phyloP scores from a whole-genome alignment of 2,329 filamentous ascomycete genomes.

The Aspergillus novofumigatus region DNA sequence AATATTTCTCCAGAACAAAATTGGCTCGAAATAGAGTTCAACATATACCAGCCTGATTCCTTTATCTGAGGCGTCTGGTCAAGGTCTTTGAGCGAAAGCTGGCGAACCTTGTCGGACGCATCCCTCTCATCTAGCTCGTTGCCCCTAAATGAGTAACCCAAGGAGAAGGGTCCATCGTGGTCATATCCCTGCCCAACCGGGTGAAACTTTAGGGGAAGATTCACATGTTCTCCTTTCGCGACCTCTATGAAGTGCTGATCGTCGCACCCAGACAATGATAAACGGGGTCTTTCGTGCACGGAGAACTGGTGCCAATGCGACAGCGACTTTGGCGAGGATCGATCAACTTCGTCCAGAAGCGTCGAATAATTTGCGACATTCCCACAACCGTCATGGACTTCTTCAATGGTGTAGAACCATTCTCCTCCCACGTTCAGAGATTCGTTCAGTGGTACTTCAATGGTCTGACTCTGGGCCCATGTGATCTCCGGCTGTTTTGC shows the following conservation, averaged over 20 bases:
- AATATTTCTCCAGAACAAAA: constrained; percentile 83
- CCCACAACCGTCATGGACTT: constrained; percentile 85
- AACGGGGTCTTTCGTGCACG: constrained; percentile 80
- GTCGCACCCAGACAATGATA: constrained; percentile 70
- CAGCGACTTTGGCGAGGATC: constrained; percentile 54
- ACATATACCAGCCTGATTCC: constrained; percentile 78
- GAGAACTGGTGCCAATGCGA: constrained; percentile 71
- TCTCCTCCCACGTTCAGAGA: constrained; percentile 73
- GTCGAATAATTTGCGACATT: constrained; percentile 72
- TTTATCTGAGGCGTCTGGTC: constrained; percentile 65
- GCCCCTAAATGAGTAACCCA: constrained; percentile 80
- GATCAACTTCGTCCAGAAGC: constrained; percentile 64
- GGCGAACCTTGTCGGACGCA: constrained; percentile 55
- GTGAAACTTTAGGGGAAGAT: constrained; percentile 68
- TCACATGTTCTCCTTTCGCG: constrained; percentile 65
- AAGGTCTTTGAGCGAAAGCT: constrained; percentile 53
- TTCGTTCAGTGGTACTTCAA: constrained; percentile 84
- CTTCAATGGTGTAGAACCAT: constrained; percentile 88
- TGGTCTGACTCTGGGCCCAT: constrained; percentile 73
- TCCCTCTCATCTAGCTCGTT: constrained; percentile 65
- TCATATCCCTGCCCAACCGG: constrained; percentile 55
- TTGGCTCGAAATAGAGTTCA: constrained; percentile 73
- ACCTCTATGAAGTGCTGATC: constrained; percentile 76
- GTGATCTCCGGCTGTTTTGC: constrained; percentile 54
- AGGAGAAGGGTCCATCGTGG: constrained; percentile 62